Base-by-base conservation (phyloP, 805 yeast genomes). In the Cyberlindnera suaveolens region DNA sequence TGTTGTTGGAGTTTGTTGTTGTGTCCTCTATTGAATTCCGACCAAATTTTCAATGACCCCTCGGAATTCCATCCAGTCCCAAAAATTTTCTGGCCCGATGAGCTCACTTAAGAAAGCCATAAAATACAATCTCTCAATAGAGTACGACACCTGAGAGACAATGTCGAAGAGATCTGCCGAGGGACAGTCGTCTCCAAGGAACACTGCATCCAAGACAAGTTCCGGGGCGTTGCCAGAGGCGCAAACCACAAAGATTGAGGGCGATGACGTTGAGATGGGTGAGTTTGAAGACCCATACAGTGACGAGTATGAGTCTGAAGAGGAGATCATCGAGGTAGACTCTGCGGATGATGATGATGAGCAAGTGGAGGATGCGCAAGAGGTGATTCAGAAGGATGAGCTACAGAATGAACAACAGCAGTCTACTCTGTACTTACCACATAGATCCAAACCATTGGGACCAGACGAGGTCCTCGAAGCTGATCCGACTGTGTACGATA, bases 401-500 rank as follows among this genome's bases (percentile, higher is more conserved):
- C 54, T 60, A 41, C 66, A 65, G 40, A 68, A 64, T 39, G 65
- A 64, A 29, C 58, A 58, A 23, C 67, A 65, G 44, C 66, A 71
- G 16, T 66, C 78, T 38, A 54, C 67, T 48, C 67, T 91, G 36
- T 93, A 86, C 65, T 71, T 93, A 51, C 98, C 99, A 17, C 95
- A 89, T 61, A 75, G 80, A 65, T 82, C 93, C 23, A 80, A 78
- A 56, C 96, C 96, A 6, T 72, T 93, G 52, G 97, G 96, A 1
- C 95, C 96, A 2, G 96, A 88, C 67, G 98, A 93, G 68, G 95
- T 85, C 11, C 72, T 93, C 60, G 97, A 91, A 67, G 96, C 98
- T 1, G 99, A 93, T 66, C 96, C 96, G 36, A 71, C 89, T 7
- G 96, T 91, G 3, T 93, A 93, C 62, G 96, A 91, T 58, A 93